A percentile compares a stretch with the other conserved stretches of the same genome.
phyloP scores from a whole-genome alignment of 495 filamentous ascomycete species.

The Entonaema liquescens region DNA sequence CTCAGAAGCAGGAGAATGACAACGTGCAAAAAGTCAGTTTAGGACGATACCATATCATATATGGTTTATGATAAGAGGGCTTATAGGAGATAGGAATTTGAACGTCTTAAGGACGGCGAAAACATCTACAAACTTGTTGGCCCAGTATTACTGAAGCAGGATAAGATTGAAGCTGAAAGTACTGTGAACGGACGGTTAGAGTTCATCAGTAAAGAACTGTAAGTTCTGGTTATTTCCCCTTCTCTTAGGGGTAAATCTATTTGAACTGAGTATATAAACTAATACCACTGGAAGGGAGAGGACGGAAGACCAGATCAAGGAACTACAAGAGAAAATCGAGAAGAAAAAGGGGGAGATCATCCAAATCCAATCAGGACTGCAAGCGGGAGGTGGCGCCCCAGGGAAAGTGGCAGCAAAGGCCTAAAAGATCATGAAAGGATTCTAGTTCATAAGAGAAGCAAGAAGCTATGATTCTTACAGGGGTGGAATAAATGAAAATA shows the following conservation, averaged over 20 bases:
- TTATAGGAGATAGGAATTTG: constrained; percentile 73
- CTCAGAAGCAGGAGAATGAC: constrained; percentile 90
- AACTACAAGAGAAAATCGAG: constrained; percentile 82
- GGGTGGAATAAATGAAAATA: not conserved
- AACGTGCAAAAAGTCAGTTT: constrained; percentile 78
- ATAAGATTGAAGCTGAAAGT: constrained; percentile 83
- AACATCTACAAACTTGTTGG: constrained; percentile 96
- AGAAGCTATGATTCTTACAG: not conserved
- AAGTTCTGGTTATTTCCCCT: constrained; percentile 34
- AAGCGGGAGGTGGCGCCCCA: constrained; percentile 43
- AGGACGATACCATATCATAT: not conserved
- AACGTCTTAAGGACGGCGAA: constrained; percentile 75
- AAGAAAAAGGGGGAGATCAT: constrained; percentile 70
- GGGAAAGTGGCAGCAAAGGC: constrained; percentile 41
- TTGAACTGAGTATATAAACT: not conserved
- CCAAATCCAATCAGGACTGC: constrained; percentile 54
- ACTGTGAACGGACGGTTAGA: constrained; percentile 89
- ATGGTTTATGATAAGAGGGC: not conserved
- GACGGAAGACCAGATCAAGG: constrained; percentile 81
- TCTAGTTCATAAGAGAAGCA: not conserved
- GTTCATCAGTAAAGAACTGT: constrained; percentile 96
- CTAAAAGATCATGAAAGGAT: not conserved
- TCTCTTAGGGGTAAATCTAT: not conserved
- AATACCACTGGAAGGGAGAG: constrained; percentile 72
- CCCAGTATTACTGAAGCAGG: constrained; percentile 93